Evolutionary conservation across 73 alveolate species (phyloP).

Genomic region (Paramecium primaurelia): DNA sequence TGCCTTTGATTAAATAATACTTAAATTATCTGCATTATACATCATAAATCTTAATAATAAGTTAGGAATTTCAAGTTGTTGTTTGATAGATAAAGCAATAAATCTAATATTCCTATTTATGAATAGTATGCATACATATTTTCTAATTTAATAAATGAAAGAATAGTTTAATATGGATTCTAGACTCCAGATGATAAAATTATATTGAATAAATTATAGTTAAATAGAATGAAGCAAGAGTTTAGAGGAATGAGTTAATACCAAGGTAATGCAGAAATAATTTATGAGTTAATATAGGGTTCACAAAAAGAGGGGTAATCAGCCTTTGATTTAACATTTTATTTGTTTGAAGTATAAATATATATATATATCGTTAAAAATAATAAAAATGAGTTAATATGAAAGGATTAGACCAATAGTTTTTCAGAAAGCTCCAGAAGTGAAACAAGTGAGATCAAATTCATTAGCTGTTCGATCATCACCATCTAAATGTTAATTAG

Average conservation of each 20-base stretch:
- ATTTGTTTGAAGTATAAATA: neutral
- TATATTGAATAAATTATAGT: neutral
- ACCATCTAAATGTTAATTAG: neutral
- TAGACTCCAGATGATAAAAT: constrained; percentile 10
- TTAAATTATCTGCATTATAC: neutral
- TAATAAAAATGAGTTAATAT: neutral
- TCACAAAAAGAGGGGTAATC: neutral
- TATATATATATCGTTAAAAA: neutral
- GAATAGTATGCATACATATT: constrained; percentile 48
- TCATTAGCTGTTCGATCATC: constrained; percentile 43
- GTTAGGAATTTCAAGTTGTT: constrained; percentile 22
- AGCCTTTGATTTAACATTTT: neutral
- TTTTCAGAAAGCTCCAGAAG: constrained; percentile 24
- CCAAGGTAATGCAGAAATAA: neutral
- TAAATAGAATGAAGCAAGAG: neutral
- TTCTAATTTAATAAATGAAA: neutral
- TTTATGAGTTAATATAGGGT: neutral
- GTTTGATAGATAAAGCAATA: neutral
- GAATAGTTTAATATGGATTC: neutral
- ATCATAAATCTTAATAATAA: neutral
- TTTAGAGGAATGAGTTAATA: constrained; percentile 34
- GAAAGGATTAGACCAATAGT: constrained; percentile 34
- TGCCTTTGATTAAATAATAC: neutral
- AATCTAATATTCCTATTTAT: neutral
- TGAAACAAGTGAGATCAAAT: constrained; percentile 8